Evolutionary conservation across 140 eudicot genomes (phyloP).

Genomic region (Bidens hawaiensis): DNA sequence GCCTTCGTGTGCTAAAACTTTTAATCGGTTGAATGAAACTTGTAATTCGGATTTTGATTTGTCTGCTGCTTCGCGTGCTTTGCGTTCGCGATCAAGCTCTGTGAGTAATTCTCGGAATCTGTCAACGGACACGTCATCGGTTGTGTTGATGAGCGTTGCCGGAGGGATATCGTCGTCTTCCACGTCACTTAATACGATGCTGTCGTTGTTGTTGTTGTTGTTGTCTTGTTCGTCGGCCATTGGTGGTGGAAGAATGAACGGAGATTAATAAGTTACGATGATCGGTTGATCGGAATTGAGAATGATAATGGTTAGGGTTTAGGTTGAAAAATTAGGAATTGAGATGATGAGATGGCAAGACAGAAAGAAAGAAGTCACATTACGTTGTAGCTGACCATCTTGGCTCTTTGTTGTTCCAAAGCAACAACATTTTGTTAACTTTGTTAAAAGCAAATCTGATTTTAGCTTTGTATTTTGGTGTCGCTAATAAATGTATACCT

Average conservation of each 20-base stretch:
- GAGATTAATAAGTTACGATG: no score
- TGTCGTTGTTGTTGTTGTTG: constrained; percentile 36
- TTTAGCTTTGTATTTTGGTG: no score
- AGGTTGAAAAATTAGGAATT: constrained; percentile 16
- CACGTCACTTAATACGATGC: constrained; percentile 61
- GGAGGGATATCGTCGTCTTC: constrained; percentile 78
- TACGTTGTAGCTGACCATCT: constrained; percentile 1
- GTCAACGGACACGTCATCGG: constrained; percentile 53
- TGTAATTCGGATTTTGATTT: constrained; percentile 57
- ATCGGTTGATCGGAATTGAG: neutral
- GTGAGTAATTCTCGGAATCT: constrained; percentile 48
- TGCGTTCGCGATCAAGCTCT: constrained; percentile 79
- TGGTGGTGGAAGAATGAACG: neutral
- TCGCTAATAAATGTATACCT: no score
- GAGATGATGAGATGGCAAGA: neutral
- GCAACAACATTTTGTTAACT: neutral
- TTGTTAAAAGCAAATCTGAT: no score
- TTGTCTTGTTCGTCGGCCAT: constrained; percentile 71
- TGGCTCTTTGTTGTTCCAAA: neutral
- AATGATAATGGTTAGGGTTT: constrained; percentile 23
- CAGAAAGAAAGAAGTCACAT: no score
- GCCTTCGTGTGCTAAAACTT: constrained; percentile 68
- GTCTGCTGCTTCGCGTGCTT: constrained; percentile 58
- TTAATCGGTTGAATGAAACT: constrained; percentile 54
- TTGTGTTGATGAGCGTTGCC: constrained; percentile 30